Evolutionary conservation across 2,329 filamentous ascomycete genomes (phyloP).

Genomic region (Domatiomyces globalis): DNA sequence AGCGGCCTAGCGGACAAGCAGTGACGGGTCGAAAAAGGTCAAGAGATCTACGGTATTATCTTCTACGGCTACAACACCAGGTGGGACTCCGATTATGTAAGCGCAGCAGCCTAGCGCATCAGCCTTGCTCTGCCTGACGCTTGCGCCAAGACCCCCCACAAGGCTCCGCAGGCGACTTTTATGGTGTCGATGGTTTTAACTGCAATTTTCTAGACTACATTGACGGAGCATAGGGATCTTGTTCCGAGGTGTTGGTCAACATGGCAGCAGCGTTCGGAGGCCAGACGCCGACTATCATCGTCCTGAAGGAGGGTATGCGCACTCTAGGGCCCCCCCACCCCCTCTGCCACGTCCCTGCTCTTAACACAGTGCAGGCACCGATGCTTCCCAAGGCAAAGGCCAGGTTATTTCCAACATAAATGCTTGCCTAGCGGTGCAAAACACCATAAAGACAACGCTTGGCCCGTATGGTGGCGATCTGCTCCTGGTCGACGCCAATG

Average conservation of each 20-base stretch:
- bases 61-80: too few species aligned
- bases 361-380: constrained; percentile 54
- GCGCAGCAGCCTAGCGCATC: too few species aligned
- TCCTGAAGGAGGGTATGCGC: constrained; percentile 81
- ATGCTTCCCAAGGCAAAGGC: constrained; percentile 90
- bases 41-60: too few species aligned
- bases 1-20: background rate
- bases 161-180: background rate
- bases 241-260: background rate
- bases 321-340: constrained; percentile 18
- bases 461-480: constrained; percentile 95
- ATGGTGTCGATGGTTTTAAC: too few species aligned
- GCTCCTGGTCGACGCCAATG: constrained; percentile 89
- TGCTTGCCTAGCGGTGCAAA: constrained; percentile 88
- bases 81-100: background rate
- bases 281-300: constrained; percentile 94
- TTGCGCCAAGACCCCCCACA: background rate
- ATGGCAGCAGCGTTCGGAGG: constrained; percentile 73
- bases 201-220: background rate
- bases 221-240: background rate
- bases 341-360: constrained; percentile 18
- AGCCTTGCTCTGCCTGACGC: background rate
- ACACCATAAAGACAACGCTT: constrained; percentile 87
- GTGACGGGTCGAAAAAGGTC: background rate
- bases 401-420: constrained; percentile 98